phyloP scores from a whole-genome alignment of 106 monocot species.

The Apostasia shenzhenica region DNA sequence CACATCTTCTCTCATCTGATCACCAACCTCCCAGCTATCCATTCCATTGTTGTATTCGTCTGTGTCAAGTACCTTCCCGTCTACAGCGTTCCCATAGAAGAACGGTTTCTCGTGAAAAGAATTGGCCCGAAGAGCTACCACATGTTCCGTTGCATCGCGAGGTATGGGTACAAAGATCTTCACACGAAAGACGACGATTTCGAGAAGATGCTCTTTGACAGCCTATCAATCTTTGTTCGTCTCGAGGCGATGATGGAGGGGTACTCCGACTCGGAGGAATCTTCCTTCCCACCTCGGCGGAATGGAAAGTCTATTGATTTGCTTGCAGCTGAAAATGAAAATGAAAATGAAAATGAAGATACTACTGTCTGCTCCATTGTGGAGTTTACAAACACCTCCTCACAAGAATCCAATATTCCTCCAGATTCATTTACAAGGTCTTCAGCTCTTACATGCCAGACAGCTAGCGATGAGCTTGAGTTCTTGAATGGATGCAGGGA shows the following conservation, averaged over 20 bases:
- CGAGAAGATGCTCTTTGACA: conserved; percentile 54
- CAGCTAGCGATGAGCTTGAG: conserved; percentile 29
- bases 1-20: conserved; percentile 63
- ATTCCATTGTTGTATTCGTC: conserved; percentile 54
- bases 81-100: conserved; percentile 40
- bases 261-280: conserved; percentile 40
- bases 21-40: conserved; percentile 63
- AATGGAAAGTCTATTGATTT: conserved; percentile 10
- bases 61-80: conserved; percentile 62
- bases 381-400: conserved; percentile 12
- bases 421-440: conserved; percentile 8
- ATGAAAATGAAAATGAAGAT: neutral
- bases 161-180: conserved; percentile 61
- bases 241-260: conserved; percentile 62
- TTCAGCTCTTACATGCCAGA: conserved; percentile 19
- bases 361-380: neutral
- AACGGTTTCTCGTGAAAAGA: conserved; percentile 46
- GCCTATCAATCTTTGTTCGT: conserved; percentile 26
- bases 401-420: conserved; percentile 17
- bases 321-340: neutral
- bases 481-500: conserved; percentile 54
- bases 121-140: conserved; percentile 53
- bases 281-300: conserved; percentile 10
- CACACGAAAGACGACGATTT: conserved; percentile 54
- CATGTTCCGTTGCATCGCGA: conserved; percentile 56